Base-by-base conservation (phyloP, 495 filamentous ascomycete genomes). In the Glonium stellatum region DNA sequence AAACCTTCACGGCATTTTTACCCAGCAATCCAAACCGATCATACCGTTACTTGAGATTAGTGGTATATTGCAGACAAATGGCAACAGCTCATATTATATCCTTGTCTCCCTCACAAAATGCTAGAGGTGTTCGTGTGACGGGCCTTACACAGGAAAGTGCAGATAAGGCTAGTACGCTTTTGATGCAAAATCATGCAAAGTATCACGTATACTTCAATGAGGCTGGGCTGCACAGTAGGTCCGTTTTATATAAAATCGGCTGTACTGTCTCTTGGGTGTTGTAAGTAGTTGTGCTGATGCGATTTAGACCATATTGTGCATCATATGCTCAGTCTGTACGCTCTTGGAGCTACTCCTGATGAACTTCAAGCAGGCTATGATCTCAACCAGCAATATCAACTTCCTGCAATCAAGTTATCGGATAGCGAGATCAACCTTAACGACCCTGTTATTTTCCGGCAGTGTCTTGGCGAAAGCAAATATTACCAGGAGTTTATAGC, bases 281-380 rank as follows among this genome's bases (percentile, higher is more conserved):
- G 21, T n/a, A 8, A 19, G 6, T 22, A 15, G 27, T 6, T 13
- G 2, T 5, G 46, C n/a, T n/a, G n/a, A n/a, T n/a, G n/a, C n/a
- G n/a, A 36, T n/a, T 1, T 35, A 51, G 46, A 59, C 22, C 57
- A 59, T 41, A 51, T 59, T 10, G 57, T 53, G 15, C 56, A 59
- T 39, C 56, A 59, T 34, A 42, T 59, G 13, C 47, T 59, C 18
- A 34, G 44, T 22, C 56, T 50, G 4, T 59, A 23, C 22, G 56
- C 56, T 6, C 56, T 59, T 2, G 46, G 46, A n/a, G 56, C 56
- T 4, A 49, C 42, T 5, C 56, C 56, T 4, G 44, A 50, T 10
- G 13, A 50, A 39, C 50, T 59, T 8, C 42, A 52, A 22, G 44
- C 50, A 6, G 22, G 27, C 15, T 59, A 9, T 3, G 56, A 59